Evolutionary conservation across 2,329 filamentous ascomycete species (phyloP).

Genomic region (Cercospora sesami): DNA sequence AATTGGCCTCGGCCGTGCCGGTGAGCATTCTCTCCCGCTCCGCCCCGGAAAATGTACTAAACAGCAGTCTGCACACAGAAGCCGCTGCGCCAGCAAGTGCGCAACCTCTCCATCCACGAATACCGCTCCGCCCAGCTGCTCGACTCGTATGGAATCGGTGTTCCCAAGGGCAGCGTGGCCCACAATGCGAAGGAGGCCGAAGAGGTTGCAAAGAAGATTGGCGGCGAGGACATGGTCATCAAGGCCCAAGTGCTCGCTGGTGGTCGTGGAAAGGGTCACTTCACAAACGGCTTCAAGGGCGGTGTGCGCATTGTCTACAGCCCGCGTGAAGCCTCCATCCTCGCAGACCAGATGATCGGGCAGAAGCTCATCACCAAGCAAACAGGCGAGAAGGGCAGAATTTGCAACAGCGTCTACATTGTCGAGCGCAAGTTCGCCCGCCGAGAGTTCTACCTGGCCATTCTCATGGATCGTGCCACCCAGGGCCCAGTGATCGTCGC

Average conservation of each 20-base stretch:
- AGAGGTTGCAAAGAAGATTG: conserved; percentile 83
- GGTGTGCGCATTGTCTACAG: conserved; percentile 99
- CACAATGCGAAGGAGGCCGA: conserved; percentile 83
- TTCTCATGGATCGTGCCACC: conserved; percentile 93
- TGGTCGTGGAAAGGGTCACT: conserved; percentile 94
- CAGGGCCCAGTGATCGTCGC: conserved; percentile 95
- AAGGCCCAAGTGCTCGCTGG: conserved; percentile 98
- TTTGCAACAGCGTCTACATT: conserved; percentile 98
- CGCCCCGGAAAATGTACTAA: conserved; percentile 19
- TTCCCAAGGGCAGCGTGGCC: conserved; percentile 87
- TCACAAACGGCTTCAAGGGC: conserved; percentile 98
- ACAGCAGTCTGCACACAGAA: conserved; percentile 44
- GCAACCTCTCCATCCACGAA: conserved; percentile 95
- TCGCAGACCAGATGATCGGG: conserved; percentile 98
- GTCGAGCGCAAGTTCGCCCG: conserved; percentile 99
- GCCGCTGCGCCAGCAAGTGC: conserved; percentile 69
- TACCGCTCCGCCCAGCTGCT: conserved; percentile 94
- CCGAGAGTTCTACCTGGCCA: conserved; percentile 97
- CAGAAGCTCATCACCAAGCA: conserved; percentile 99
- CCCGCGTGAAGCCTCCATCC: conserved; percentile 91
- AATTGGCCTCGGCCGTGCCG: conserved; percentile 76
- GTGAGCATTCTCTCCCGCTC: conserved; percentile 32
- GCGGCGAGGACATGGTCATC: conserved; percentile 95
- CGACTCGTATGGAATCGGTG: conserved; percentile 86
- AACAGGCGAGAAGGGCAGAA: conserved; percentile 86